A percentile compares a stretch with the other conserved stretches of the same genome.
phyloP scores from a whole-genome alignment of 305 asterid genomes.

The Caryopteris hybrid region DNA sequence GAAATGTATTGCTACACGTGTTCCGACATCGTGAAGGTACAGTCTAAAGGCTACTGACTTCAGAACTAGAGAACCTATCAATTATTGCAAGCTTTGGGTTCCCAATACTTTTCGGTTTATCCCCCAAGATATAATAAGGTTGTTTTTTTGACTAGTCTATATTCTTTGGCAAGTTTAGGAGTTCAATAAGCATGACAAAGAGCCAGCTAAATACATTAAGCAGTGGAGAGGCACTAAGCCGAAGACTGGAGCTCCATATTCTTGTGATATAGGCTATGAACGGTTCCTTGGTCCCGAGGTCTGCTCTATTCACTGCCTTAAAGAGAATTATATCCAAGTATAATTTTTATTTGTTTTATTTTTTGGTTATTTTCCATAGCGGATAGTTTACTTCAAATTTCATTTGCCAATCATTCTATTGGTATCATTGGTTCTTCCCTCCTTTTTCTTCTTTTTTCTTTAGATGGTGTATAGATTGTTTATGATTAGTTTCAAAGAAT shows the following conservation, averaged over 20 bases:
- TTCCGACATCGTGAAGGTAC: slow-evolving; percentile 96
- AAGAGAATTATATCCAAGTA: background rate
- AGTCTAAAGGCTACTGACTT: slow-evolving; percentile 1
- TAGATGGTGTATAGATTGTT: background rate
- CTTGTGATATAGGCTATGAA: slow-evolving; percentile 94
- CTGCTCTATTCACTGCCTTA: slow-evolving; percentile 20
- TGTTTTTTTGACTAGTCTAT: slow-evolving; percentile 18
- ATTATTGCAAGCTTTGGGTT: background rate
- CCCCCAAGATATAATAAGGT: background rate
- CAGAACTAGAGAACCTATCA: background rate
- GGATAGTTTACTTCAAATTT: no score
- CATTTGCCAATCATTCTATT: background rate
- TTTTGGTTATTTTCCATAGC: background rate
- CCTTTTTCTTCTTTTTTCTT: background rate
- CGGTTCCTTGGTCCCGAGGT: slow-evolving; percentile 99
- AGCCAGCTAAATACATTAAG: slow-evolving; percentile 81
- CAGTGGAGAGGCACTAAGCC: slow-evolving; percentile 98
- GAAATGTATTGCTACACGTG: slow-evolving; percentile 93
- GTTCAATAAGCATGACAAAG: slow-evolving; percentile 93
- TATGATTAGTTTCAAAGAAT: background rate
- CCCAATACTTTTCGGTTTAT: background rate
- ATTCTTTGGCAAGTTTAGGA: slow-evolving; percentile 56
- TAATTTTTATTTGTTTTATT: background rate
- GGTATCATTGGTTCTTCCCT: background rate
- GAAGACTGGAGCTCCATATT: slow-evolving; percentile 89